phyloP scores from a whole-genome alignment of 176 grass and related monocot species.

The Hsuehochloa calcarea region DNA sequence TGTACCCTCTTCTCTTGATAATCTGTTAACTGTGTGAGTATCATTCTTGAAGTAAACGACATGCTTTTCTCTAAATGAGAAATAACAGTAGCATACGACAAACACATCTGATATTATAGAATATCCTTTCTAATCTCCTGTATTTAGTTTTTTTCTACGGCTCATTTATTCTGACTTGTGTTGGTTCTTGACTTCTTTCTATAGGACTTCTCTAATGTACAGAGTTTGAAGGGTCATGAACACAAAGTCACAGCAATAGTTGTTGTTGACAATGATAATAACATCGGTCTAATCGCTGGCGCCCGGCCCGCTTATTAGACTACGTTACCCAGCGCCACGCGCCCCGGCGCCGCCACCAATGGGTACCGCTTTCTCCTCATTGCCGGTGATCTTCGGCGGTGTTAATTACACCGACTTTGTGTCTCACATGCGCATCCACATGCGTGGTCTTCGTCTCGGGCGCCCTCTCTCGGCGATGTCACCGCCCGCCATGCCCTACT shows the following conservation, averaged over 20 bases:
- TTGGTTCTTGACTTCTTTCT: constrained; percentile 33
- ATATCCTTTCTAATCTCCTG: background rate
- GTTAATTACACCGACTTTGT: no score
- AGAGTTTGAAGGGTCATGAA: constrained; percentile 75
- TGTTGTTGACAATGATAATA: constrained; percentile 41
- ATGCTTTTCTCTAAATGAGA: constrained; percentile 22
- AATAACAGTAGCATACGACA: background rate
- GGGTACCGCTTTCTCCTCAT: no score
- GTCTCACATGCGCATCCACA: no score
- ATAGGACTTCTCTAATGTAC: constrained; percentile 84
- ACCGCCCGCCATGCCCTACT: no score
- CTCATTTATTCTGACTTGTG: constrained; percentile 21
- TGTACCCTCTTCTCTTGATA: constrained; percentile 22
- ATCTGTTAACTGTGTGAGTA: background rate
- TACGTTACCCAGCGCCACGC: no score
- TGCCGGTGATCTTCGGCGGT: no score
- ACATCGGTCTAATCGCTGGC: no score
- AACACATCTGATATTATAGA: background rate
- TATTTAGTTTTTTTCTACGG: constrained; percentile 7
- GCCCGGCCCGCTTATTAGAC: no score
- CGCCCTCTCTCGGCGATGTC: no score
- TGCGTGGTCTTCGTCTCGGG: no score
- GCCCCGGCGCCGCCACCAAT: no score
- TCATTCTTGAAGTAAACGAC: constrained; percentile 24
- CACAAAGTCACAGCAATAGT: constrained; percentile 77